A percentile compares a stretch with the other conserved stretches of the same genome.
phyloP scores from a whole-genome alignment of 371 early-diverging fungal species.

The Mortierella sp. region DNA sequence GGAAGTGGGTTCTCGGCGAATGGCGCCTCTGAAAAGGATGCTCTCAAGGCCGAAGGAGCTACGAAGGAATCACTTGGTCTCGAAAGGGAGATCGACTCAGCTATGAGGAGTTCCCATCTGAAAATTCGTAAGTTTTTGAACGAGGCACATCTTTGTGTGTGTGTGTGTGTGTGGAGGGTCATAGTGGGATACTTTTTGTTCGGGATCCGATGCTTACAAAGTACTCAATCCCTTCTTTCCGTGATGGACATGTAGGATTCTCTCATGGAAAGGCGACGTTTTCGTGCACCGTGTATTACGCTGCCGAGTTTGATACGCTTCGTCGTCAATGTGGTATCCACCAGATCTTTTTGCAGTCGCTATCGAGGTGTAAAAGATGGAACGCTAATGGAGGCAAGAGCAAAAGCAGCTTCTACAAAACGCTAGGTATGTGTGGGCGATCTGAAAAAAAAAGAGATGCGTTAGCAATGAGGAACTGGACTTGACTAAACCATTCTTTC shows the following conservation, averaged over 20 bases:
- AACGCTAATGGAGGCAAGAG: slow-evolving; percentile 87
- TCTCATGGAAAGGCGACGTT: slow-evolving; percentile 77
- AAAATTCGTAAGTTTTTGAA: slow-evolving; percentile 34
- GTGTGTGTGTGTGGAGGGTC: too few relatives aligned
- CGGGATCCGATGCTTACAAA: too few relatives aligned
- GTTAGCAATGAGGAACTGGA: too few relatives aligned
- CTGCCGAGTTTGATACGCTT: slow-evolving; percentile 87
- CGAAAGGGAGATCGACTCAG: slow-evolving; percentile 16
- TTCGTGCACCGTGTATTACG: slow-evolving; percentile 86
- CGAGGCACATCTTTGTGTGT: too few relatives aligned
- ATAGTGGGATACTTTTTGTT: too few relatives aligned
- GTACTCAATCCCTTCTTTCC: not conserved
- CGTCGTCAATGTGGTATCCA: slow-evolving; percentile 84
- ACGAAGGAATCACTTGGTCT: slow-evolving; percentile 20
- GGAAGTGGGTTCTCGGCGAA: slow-evolving; percentile 46
- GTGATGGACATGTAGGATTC: slow-evolving; percentile 61
- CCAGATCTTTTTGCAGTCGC: slow-evolving; percentile 77
- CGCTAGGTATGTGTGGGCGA: slow-evolving; percentile 59
- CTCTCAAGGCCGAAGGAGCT: slow-evolving; percentile 11
- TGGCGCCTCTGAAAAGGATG: slow-evolving; percentile 21
- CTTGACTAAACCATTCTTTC: not conserved
- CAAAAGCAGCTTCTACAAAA: slow-evolving; percentile 69
- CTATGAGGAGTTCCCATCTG: slow-evolving; percentile 36
- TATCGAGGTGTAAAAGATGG: slow-evolving; percentile 84
- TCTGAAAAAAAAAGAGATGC: not conserved